A percentile compares a stretch with the other conserved stretches of the same genome.
These are phyloP conservation scores for Termitomyces sp. DNA, from an alignment of 768 basidiomycete genomes.

Conservation along the genomic window DNA sequence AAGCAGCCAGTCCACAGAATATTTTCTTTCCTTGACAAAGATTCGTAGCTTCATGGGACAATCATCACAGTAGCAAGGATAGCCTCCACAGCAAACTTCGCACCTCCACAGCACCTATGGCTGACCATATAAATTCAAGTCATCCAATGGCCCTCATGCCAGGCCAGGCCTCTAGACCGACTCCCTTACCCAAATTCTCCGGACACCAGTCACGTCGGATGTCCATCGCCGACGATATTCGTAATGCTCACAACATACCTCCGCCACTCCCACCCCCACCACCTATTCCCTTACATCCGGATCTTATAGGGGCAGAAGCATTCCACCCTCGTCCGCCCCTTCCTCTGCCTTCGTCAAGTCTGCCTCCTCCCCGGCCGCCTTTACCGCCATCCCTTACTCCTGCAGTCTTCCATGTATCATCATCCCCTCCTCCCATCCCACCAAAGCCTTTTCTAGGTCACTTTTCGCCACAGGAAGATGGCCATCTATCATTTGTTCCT, in stretches of 20 bases:
- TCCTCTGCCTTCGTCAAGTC: constrained; percentile 11
- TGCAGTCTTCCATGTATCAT: constrained; percentile 8
- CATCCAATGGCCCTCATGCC: constrained; percentile 17
- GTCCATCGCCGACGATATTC: constrained; percentile 13
- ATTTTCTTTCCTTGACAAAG: not conserved
- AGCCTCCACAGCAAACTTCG: constrained; percentile 8
- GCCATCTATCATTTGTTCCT: not conserved
- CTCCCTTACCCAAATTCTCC: constrained; percentile 18
- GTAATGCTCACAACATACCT: constrained; percentile 9
- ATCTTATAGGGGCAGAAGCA: constrained; percentile 22
- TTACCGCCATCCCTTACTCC: constrained; percentile 10
- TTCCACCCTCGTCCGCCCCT: constrained; percentile 22
- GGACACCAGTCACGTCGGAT: constrained; percentile 9
- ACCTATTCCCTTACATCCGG: constrained; percentile 26
- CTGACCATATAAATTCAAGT: constrained; percentile 9
- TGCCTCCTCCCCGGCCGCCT: constrained; percentile 22
- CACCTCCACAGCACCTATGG: constrained; percentile 17
- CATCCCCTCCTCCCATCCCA: constrained; percentile 31
- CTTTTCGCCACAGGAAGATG: not conserved
- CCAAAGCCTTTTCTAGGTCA: constrained; percentile 26
- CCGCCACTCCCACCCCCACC: constrained; percentile 1
- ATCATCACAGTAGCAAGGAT: not conserved
- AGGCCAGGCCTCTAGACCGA: constrained; percentile 14
- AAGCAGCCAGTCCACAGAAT: not conserved
- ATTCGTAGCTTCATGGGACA: constrained; percentile 13